phyloP scores from a whole-genome alignment of 2,329 filamentous ascomycete genomes.

The Pleurostoma richardsiae region DNA sequence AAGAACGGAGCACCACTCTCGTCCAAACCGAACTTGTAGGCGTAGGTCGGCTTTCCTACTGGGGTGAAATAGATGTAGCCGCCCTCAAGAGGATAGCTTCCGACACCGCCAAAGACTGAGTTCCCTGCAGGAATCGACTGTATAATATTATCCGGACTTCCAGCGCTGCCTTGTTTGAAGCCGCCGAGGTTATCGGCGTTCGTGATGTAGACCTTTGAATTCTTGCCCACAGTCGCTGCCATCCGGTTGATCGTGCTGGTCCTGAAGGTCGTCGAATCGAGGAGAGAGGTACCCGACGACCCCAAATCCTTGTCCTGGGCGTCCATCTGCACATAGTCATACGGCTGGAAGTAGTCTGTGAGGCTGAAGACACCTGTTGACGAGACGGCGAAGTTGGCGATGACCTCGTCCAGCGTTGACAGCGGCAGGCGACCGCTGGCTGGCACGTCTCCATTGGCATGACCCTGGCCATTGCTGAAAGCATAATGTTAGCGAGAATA shows the following conservation, averaged over 20 bases:
- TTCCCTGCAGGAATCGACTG: slow-evolving; percentile 35
- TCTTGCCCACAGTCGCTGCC: slow-evolving; percentile 45
- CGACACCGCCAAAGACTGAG: slow-evolving; percentile 40
- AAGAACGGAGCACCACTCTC: slow-evolving; percentile 24
- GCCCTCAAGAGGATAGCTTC: slow-evolving; percentile 42
- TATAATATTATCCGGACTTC: slow-evolving; percentile 30
- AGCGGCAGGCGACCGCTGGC: slow-evolving; percentile 24
- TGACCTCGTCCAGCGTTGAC: slow-evolving; percentile 36
- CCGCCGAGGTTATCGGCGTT: slow-evolving; percentile 34
- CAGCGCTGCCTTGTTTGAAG: slow-evolving; percentile 27
- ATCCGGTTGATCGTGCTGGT: slow-evolving; percentile 39
- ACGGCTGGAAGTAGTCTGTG: slow-evolving; percentile 50
- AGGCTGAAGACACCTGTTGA: slow-evolving; percentile 36
- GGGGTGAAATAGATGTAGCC: slow-evolving; percentile 42
- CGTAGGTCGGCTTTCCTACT: slow-evolving; percentile 18
- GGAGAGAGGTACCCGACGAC: slow-evolving; percentile 30
- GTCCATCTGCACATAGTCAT: slow-evolving; percentile 43
- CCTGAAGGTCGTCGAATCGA: slow-evolving; percentile 36
- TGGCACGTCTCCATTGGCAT: slow-evolving; percentile 25
- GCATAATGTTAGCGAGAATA: no score
- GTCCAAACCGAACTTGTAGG: slow-evolving; percentile 26
- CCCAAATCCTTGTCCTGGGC: slow-evolving; percentile 47
- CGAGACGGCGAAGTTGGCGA: slow-evolving; percentile 36
- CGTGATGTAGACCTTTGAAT: slow-evolving; percentile 40
- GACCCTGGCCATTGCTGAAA: slow-evolving; percentile 19